Evolutionary conservation across 805 yeast genomes (phyloP), one percentile per base, ranked within the genome.

Genomic region (Candida tibetensis): DNA sequence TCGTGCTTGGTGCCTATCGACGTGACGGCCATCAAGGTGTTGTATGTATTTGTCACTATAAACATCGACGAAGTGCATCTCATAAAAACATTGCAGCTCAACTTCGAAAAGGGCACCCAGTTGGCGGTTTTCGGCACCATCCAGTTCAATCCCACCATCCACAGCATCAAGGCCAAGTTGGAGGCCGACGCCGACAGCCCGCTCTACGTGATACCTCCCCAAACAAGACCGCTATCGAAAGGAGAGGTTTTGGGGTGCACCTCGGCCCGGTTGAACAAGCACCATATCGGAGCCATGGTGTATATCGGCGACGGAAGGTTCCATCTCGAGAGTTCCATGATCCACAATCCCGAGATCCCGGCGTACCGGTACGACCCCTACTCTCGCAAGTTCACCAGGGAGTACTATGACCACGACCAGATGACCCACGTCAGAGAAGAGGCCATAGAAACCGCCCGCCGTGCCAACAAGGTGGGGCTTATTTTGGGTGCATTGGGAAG

Each of bases 231-330:
- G 0, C 63, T 93, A 4, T 89, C 97, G 1, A 88, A 86, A 52
- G 99, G 98, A 39, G 99, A 93, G 58, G 96, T 93, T 0, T 68
- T 93, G 12, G 99, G 99, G 0, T 93, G 99, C 59, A 93, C 99
- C 0, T 88, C 97, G 1, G 91, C 95, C 17, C 68, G 85, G 43
- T 63, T 93, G 29, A 82, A 82, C 47, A 69, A 74, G 16, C 71
- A 72, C 4, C 82, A 79, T 30, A 72, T 76, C 23, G 79, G 81
- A 51, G 95, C 90, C 0, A 87, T 90, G 83, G 74, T 93, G 2
- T 93, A 91, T 53, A 71, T 93, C 16, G 99, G 99, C 23, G 99
- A 93, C 62, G 99, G 99, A 10, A 67, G 99, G 35, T 93, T 93
- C 64, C 99, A 93, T 61, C 67, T 93, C 30, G 99, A 93, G 57